Percentiles rank a stretch among this genome's conserved stretches.
Evolutionary conservation across 1,284 basidiomycete species (phyloP).

Genomic region (Melampsora abietis-canadensis): DNA sequence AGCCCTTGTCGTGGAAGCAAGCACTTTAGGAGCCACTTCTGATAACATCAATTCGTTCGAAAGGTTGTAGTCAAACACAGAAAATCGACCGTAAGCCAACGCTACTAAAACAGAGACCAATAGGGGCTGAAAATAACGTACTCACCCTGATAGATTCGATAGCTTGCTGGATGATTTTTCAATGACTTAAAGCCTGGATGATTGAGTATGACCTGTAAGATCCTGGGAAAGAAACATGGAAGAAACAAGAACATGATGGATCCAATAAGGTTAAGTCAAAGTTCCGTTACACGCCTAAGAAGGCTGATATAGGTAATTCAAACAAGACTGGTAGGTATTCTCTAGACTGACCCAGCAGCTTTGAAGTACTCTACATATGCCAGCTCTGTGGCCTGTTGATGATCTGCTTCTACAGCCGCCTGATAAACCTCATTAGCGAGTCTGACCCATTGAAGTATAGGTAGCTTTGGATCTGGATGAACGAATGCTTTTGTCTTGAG

Average conservation of each 20-base stretch:
- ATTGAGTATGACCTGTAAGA: constrained; percentile 34
- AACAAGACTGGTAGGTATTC: neutral
- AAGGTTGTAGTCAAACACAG: neutral
- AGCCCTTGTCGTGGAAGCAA: constrained; percentile 27
- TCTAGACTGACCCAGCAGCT: constrained; percentile 38
- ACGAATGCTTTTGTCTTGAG: constrained; percentile 35
- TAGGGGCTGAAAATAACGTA: constrained; percentile 26
- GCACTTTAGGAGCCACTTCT: constrained; percentile 35
- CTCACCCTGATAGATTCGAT: constrained; percentile 40
- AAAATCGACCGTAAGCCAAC: neutral
- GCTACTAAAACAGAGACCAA: neutral
- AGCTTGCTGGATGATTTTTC: constrained; percentile 12
- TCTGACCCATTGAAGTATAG: constrained; percentile 14
- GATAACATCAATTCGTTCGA: neutral
- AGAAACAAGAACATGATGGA: neutral
- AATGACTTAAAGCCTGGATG: constrained; percentile 29
- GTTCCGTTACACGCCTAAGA: neutral
- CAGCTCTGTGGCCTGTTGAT: neutral
- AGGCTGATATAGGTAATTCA: neutral
- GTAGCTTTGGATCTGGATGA: neutral
- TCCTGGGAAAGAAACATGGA: constrained; percentile 14
- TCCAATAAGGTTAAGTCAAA: neutral
- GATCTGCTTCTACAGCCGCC: constrained; percentile 29
- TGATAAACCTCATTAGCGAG: constrained; percentile 15
- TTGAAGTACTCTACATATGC: constrained; percentile 41